Evolutionary conservation across 169 alveolate species (phyloP), one percentile per base, ranked within the genome.

Genomic region (Plasmodium yoelii): DNA sequence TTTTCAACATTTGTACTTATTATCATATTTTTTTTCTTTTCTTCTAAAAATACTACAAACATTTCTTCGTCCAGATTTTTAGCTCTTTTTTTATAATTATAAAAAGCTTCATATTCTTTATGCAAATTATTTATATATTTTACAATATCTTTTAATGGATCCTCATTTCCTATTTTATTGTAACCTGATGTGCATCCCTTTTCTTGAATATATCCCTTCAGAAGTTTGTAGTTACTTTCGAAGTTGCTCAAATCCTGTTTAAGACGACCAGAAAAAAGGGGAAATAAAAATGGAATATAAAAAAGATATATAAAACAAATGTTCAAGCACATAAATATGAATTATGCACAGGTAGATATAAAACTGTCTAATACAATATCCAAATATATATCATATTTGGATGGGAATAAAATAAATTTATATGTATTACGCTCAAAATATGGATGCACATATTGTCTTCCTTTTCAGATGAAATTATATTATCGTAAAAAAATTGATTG

Each of bases 31-130:
- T 80, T 80, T 67, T 80, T 80, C 49, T 80, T 80, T 47, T 69
- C 74, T 57, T 80, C 72, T 15, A 80, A 70, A 65, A 65, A 80
- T 18, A 28, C 60, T 13, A 80, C 82, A 28, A 80, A 80, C 63
- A 67, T 53, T 51, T 80, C 90, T 6, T 68, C 82, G 18, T 56
- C 22, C 44, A 80, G 28, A 4, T 80, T 56, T 60, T 80, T 80
- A 13, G 90, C 72, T 59, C 28, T 80, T 59, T 80, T 80, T 39
- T 80, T 80, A 65, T 80, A 80, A 69, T 53, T 80, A 22, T 57
- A 80, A 70, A 65, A 80, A n/a, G 90, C 90, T 15, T 65, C 90
- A 69, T 49, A 80, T 80, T 80, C 90, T 12, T 8, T 44, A 49
- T 80, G 90, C 44, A 80, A 70, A 55, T 80, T 44, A 47, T 80